phyloP scores from a whole-genome alignment of 83 land plant genomes.

The Larix sibirica region DNA sequence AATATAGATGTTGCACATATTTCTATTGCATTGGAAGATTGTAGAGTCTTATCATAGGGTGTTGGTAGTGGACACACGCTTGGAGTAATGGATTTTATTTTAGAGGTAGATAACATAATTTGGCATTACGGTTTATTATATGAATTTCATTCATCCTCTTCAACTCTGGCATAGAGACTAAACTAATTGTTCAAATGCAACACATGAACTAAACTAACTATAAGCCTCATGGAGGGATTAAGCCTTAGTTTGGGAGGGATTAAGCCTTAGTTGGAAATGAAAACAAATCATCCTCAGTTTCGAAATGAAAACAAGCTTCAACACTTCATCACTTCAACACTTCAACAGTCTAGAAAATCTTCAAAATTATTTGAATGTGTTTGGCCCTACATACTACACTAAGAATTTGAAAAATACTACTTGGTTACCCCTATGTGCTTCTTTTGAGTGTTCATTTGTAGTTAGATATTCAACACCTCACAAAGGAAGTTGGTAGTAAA shows the following conservation, averaged over 20 bases:
- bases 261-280: no score
- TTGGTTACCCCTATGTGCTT: constrained; percentile 93
- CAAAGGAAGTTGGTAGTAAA: constrained; percentile 73
- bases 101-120: constrained; percentile 64
- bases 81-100: no score
- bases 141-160: no score
- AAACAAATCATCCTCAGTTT: no score
- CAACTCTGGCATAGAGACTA: no score
- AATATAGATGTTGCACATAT: constrained; percentile 89
- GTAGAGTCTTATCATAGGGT: constrained; percentile 72
- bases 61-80: constrained; percentile 18
- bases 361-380: constrained; percentile 83
- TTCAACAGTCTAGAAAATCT: no score
- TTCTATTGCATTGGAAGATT: constrained; percentile 74
- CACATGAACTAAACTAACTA: no score
- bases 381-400: constrained; percentile 97
- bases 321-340: no score
- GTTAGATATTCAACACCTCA: constrained; percentile 70
- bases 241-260: no score
- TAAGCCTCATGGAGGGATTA: no score
- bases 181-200: no score
- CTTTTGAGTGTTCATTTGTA: constrained; percentile 88
- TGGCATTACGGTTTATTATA: constrained; percentile 79
- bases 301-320: no score
- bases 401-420: constrained; percentile 97